Evolutionary conservation across 2,329 filamentous ascomycete genomes (phyloP).

Genomic region (Xylariales sp.): DNA sequence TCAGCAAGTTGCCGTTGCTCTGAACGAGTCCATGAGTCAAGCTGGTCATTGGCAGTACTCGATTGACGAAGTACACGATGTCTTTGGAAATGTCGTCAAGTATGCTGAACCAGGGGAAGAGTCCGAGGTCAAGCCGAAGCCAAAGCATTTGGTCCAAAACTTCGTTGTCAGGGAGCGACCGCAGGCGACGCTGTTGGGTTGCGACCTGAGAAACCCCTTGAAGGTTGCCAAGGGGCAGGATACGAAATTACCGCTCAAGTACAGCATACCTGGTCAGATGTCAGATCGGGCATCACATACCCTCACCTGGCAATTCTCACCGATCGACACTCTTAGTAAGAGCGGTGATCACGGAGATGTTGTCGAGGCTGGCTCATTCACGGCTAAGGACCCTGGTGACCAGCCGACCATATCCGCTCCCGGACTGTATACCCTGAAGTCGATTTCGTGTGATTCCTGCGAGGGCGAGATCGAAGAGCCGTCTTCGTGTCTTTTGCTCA

Average conservation of each 20-base stretch:
- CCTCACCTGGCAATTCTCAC: slow-evolving; percentile 77
- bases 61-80: slow-evolving; percentile 88
- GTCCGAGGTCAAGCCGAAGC: slow-evolving; percentile 56
- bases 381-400: slow-evolving; percentile 57
- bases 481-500: slow-evolving; percentile 86
- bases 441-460: slow-evolving; percentile 76
- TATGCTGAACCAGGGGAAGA: slow-evolving; percentile 67
- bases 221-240: slow-evolving; percentile 74
- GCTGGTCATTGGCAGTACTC: slow-evolving; percentile 84
- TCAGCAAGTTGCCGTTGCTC: slow-evolving; percentile 69
- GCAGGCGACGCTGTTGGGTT: slow-evolving; percentile 64
- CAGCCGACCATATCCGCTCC: slow-evolving; percentile 66
- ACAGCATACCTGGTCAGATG: slow-evolving; percentile 56
- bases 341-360: slow-evolving; percentile 65
- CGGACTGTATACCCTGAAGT: slow-evolving; percentile 81
- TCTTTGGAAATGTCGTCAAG: slow-evolving; percentile 77
- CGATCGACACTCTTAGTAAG: slow-evolving; percentile 63
- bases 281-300: slow-evolving; percentile 63
- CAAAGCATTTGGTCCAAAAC: slow-evolving; percentile 63
- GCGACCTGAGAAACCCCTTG: slow-evolving; percentile 74
- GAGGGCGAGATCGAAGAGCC: slow-evolving; percentile 87
- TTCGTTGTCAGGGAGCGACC: slow-evolving; percentile 88
- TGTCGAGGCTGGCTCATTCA: slow-evolving; percentile 52
- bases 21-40: slow-evolving; percentile 83
- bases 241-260: slow-evolving; percentile 65